Conservation (phyloP, 73 alveolate genomes). For the Symbiodinium natans region DNA sequence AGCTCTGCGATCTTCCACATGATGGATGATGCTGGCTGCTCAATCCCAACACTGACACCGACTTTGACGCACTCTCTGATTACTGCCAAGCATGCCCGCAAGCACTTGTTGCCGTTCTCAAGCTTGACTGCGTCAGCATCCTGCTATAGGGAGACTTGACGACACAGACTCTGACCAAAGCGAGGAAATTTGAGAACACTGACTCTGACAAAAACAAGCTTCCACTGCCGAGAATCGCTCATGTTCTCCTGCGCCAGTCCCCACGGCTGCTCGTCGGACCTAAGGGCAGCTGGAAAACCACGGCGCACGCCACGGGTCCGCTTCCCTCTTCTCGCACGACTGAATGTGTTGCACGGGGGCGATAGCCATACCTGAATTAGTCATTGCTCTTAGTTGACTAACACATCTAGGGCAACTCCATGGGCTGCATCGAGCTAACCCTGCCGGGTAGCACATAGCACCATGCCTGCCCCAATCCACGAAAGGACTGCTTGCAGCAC, state of each 20-base stretch:
- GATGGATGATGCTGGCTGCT: neutral
- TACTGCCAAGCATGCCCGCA: neutral
- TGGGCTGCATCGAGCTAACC: no score
- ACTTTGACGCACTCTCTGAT: neutral
- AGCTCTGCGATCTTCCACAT: slow-evolving; percentile 9
- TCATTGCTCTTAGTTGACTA: neutral
- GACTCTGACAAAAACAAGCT: no score
- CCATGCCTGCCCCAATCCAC: neutral
- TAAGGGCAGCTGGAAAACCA: slow-evolving; percentile 10
- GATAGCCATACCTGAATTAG: neutral
- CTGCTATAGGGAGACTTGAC: neutral
- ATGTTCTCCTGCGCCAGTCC: neutral
- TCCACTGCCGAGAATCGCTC: neutral
- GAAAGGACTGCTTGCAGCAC: neutral
- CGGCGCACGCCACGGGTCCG: neutral
- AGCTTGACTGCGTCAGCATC: neutral
- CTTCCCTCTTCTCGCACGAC: slow-evolving; percentile 16
- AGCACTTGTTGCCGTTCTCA: neutral
- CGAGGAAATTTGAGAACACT: no score
- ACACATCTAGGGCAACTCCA: neutral
- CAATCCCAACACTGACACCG: neutral
- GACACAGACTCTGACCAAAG: no score
- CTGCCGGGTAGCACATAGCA: neutral
- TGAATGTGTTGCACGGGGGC: neutral
- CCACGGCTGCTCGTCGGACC: neutral